A percentile compares a stretch with the other conserved stretches of the same genome.
phyloP scores from a whole-genome alignment of 139 green algal genomes.

The Tetradesmus obliquus region DNA sequence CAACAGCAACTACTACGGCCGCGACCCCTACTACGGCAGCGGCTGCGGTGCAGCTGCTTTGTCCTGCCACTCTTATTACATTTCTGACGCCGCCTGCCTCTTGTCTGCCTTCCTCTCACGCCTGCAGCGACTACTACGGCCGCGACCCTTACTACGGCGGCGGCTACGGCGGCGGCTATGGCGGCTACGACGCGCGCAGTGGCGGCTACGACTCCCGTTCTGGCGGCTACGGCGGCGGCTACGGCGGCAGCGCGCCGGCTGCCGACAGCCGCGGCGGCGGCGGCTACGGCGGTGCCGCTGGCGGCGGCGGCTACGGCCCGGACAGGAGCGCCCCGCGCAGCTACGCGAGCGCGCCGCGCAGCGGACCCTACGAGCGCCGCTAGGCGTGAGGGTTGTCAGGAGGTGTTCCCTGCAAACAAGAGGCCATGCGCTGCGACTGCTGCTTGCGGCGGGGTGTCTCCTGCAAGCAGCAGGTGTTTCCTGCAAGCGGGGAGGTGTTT shows the following conservation, averaged over 20 bases:
- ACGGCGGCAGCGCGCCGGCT: background rate
- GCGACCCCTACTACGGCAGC: slow-evolving; percentile 17
- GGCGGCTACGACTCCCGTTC: background rate
- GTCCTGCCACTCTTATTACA: background rate
- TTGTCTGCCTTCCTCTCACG: background rate
- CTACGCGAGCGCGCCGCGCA: slow-evolving; percentile 16
- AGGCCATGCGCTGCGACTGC: too few species aligned
- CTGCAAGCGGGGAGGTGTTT: too few species aligned
- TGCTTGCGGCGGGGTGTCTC: too few species aligned
- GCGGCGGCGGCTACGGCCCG: slow-evolving; percentile 20
- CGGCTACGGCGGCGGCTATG: slow-evolving; percentile 15
- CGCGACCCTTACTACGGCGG: background rate
- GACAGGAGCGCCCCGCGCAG: slow-evolving; percentile 6
- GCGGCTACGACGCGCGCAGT: background rate
- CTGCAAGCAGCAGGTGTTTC: too few species aligned
- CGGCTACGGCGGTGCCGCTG: background rate
- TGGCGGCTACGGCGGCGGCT: background rate
- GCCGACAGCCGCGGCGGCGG: background rate
- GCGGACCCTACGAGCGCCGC: slow-evolving; percentile 15
- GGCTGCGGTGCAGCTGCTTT: background rate
- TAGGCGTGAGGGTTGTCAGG: background rate
- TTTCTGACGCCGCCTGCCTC: background rate
- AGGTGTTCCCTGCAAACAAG: too few species aligned
- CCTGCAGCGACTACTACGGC: background rate
- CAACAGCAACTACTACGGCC: slow-evolving; percentile 31